These are phyloP conservation scores for Saccharomyces jurei DNA, from an alignment of 805 yeast genomes.

Conservation along the genomic window DNA sequence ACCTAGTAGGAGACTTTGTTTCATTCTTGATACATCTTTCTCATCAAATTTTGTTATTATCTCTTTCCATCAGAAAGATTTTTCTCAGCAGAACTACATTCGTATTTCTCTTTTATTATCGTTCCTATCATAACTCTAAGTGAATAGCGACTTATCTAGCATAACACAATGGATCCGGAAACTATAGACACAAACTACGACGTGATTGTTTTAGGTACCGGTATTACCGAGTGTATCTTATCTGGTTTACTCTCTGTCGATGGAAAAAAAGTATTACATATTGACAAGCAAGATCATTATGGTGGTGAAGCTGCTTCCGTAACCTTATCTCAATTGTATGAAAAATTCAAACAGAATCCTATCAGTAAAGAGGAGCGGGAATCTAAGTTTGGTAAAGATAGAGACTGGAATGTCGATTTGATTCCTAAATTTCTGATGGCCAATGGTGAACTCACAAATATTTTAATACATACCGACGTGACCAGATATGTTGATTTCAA, in stretches of 20 bases:
- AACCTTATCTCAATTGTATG: slow-evolving; percentile 58
- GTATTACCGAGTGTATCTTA: slow-evolving; percentile 93
- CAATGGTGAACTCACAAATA: slow-evolving; percentile 93
- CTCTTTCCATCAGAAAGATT: not conserved
- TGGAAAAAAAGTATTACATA: slow-evolving; percentile 93
- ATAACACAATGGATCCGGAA: slow-evolving; percentile 15
- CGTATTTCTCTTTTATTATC: not conserved
- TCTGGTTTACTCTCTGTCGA: slow-evolving; percentile 94
- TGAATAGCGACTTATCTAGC: not conserved
- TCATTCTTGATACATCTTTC: not conserved
- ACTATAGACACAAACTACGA: slow-evolving; percentile 93
- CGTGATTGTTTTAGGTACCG: slow-evolving; percentile 88
- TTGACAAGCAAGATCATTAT: slow-evolving; percentile 92
- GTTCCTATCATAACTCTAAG: not conserved
- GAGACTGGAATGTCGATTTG: slow-evolving; percentile 97
- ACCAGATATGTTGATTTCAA: slow-evolving; percentile 93
- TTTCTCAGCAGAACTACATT: not conserved
- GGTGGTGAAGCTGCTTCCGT: slow-evolving; percentile 90
- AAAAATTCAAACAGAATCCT: slow-evolving; percentile 78
- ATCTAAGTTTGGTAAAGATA: slow-evolving; percentile 71
- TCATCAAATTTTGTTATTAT: not conserved
- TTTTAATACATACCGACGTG: slow-evolving; percentile 90
- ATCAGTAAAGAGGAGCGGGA: slow-evolving; percentile 58
- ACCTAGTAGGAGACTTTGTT: not conserved
- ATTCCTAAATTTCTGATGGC: slow-evolving; percentile 97